Percentiles rank a stretch among this genome's conserved stretches.
Evolutionary conservation across 495 filamentous ascomycete genomes (phyloP).

Genomic region (Podospora appendiculata): DNA sequence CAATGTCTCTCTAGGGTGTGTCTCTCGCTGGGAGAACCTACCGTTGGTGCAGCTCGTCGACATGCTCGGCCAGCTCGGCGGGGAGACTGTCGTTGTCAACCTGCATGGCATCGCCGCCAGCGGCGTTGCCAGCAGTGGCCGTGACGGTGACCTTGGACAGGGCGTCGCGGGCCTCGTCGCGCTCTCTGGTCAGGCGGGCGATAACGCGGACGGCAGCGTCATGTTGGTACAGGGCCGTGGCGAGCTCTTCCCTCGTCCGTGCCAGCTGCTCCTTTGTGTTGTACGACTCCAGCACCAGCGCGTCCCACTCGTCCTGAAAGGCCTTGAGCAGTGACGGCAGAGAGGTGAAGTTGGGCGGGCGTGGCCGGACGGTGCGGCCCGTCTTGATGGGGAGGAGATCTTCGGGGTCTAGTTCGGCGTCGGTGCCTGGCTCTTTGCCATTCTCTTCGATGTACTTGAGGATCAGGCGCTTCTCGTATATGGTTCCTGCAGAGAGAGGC

Average conservation of each 20-base stretch:
- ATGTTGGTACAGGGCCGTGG: constrained; percentile 88
- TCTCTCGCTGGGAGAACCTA: constrained; percentile 33
- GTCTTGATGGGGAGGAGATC: constrained; percentile 86
- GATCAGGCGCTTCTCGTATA: constrained; percentile 92
- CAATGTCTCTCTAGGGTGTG: background rate
- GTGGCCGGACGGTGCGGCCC: constrained; percentile 70
- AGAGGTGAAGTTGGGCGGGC: constrained; percentile 91
- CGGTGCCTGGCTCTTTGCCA: constrained; percentile 87
- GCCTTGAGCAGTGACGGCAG: constrained; percentile 91
- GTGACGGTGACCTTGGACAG: constrained; percentile 74
- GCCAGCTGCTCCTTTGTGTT: constrained; percentile 79
- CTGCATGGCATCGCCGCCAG: constrained; percentile 79
- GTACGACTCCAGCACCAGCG: constrained; percentile 81
- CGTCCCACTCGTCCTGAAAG: constrained; percentile 99
- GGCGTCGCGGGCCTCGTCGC: constrained; percentile 91
- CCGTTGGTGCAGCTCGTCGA: constrained; percentile 72
- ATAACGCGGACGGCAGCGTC: constrained; percentile 94
- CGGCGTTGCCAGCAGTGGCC: constrained; percentile 37
- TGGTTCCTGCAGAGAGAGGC: constrained; percentile 49
- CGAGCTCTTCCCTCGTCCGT: constrained; percentile 87
- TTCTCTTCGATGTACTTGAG: constrained; percentile 92
- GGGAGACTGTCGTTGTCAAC: constrained; percentile 71
- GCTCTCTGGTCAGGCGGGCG: constrained; percentile 75
- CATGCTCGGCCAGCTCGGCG: constrained; percentile 60
- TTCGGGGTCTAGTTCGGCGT: constrained; percentile 76